Base-by-base conservation (phyloP, 164 flowering plant genomes). In the Aristolochia fimbriata region DNA sequence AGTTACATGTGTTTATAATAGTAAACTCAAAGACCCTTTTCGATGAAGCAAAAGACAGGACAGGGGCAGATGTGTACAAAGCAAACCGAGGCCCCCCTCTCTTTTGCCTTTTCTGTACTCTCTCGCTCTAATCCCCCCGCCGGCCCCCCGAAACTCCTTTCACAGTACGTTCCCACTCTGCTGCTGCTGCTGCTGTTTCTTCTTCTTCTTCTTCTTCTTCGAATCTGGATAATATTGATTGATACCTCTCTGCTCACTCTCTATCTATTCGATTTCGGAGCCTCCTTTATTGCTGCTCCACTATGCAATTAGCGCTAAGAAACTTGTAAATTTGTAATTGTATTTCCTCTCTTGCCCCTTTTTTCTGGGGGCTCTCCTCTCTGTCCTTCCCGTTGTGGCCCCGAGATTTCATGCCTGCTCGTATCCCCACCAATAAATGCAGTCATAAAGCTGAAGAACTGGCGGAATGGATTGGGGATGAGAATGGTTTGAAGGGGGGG, bases 1-100 rank as follows among this genome's bases (percentile, higher is more conserved):
- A 59, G 62, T 50, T 74, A 65, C 65, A 47, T 17, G 31, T 23
- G 30, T 3, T 6, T 54, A 54, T 54, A 22, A 6, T 22, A 54
- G 57, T 54, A 24, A 54, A 54, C 33, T 23, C 33, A 23, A 54
- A 10, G 33, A 24, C 22, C 27, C 15, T 24, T 54, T 23, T 23
- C 5, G 57, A 22, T 6, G 17, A 54, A 54, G 57, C 27, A 54
- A 54, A 54, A 54, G 57, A 23, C 33, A 23, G 57, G 57, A 54
- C 3, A 24, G 5, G 57, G 16, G 57, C 30, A 54, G 57, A 54
- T 23, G 16, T 54, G 57, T 54, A 12, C 57, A 54, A 21, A 37
- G 57, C 24, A 54, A 54, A 15, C 24, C 24, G 11, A 13, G 27
- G 33, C 15, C 27, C 1, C 27, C 1, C 12, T 23, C 4, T 13